Conservation (phyloP, 2,329 filamentous ascomycete genomes). For the Rosellinia necatrix region DNA sequence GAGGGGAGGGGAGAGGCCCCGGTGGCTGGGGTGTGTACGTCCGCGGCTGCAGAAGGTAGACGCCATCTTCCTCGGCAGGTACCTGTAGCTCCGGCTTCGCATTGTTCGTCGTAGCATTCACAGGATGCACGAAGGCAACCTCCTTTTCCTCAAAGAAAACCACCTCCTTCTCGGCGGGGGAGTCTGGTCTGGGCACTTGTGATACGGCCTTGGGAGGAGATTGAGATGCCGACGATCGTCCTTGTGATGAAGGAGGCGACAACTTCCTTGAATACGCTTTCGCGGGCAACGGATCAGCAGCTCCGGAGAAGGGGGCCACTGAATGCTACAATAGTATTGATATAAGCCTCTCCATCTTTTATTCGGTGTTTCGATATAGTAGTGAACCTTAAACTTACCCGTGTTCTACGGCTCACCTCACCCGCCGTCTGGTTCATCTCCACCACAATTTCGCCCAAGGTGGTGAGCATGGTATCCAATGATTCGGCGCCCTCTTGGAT, state of each 20-base stretch:
- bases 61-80: conserved; percentile 44
- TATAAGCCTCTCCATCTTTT: conserved; percentile 5
- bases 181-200: conserved; percentile 33
- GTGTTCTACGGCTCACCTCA: conserved; percentile 77
- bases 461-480: conserved; percentile 70
- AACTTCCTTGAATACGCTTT: conserved; percentile 29
- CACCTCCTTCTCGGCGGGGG: conserved; percentile 34
- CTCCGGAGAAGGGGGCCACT: conserved; percentile 38
- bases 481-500: conserved; percentile 74
- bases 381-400: conserved; percentile 60
- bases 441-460: conserved; percentile 75
- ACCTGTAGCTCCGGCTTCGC: conserved; percentile 29
- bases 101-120: conserved; percentile 28
- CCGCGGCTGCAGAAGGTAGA: conserved; percentile 61
- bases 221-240: conserved; percentile 28
- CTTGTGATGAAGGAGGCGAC: conserved; percentile 31
- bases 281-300: conserved; percentile 26
- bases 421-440: conserved; percentile 88
- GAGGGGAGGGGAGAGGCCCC: conserved; percentile 54
- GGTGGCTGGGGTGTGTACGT: conserved; percentile 61
- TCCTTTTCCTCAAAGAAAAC: conserved; percentile 38
- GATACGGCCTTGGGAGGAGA: conserved; percentile 33
- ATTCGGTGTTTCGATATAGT: neutral
- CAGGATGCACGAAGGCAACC: conserved; percentile 29
- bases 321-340: conserved; percentile 33